phyloP scores from a whole-genome alignment of 441 rosid species.

The Manihot esculenta region DNA sequence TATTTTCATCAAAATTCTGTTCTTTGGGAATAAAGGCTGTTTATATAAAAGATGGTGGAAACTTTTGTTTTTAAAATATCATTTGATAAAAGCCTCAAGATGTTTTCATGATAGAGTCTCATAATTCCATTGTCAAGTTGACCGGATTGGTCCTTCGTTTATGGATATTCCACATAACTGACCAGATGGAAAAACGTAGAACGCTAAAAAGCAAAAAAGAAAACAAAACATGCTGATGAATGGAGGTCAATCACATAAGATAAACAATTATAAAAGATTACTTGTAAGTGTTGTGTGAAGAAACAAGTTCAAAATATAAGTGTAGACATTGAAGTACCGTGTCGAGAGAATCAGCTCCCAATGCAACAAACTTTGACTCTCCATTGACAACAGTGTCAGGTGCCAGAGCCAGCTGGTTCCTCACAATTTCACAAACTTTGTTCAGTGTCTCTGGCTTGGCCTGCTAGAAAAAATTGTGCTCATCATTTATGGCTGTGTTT shows the following conservation, averaged over 20 bases:
- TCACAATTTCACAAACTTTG: conserved; percentile 46
- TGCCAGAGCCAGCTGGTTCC: conserved; percentile 49
- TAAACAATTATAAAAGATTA: background rate
- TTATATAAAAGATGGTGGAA: too few relatives aligned
- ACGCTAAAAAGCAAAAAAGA: background rate
- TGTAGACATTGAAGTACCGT: conserved; percentile 29
- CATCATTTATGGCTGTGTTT: background rate
- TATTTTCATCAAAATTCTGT: conserved; percentile 1
- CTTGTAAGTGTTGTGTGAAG: background rate
- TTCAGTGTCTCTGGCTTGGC: conserved; percentile 46
- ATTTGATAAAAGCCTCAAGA: background rate
- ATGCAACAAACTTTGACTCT: conserved; percentile 46
- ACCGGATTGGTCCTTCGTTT: background rate
- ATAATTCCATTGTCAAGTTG: background rate
- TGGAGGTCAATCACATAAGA: background rate
- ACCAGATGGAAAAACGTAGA: too few relatives aligned
- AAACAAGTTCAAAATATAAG: too few relatives aligned
- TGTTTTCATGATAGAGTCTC: background rate
- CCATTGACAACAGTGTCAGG: conserved; percentile 36
- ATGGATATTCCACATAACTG: background rate
- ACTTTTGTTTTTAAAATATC: too few relatives aligned
- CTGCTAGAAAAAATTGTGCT: conserved; percentile 18
- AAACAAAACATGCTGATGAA: background rate
- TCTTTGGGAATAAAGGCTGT: background rate
- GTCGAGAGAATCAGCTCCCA: conserved; percentile 57